phyloP scores from a whole-genome alignment of 78 protist species.

The Cyanophora paradoxa region DNA sequence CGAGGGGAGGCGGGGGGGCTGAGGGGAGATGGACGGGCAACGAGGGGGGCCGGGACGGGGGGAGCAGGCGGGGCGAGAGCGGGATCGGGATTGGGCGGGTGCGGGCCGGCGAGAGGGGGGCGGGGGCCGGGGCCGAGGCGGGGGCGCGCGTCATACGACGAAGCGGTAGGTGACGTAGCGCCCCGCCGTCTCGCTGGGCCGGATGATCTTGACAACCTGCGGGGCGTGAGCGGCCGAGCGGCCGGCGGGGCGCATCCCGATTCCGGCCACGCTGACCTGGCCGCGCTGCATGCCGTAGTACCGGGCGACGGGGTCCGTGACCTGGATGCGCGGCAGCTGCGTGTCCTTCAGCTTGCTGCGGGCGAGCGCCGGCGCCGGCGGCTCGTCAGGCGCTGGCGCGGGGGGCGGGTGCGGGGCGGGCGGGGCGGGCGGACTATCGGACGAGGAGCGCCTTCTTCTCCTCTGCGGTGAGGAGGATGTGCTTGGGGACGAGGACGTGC shows the following conservation, averaged over 20 bases:
- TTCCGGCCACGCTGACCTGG: background rate
- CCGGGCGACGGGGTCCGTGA: slow-evolving; percentile 77
- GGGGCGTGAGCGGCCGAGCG: slow-evolving; percentile 44
- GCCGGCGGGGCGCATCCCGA: background rate
- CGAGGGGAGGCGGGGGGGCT: too few relatives aligned
- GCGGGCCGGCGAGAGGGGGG: too few relatives aligned
- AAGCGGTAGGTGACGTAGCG: slow-evolving; percentile 83
- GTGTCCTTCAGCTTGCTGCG: slow-evolving; percentile 62
- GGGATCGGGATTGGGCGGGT: too few relatives aligned
- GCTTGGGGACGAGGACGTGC: slow-evolving; percentile 86
- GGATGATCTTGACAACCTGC: slow-evolving; percentile 76
- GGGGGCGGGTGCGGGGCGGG: background rate
- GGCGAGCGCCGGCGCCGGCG: background rate
- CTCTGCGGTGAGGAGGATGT: slow-evolving; percentile 45
- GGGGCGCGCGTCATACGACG: slow-evolving; percentile 44
- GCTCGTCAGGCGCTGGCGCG: background rate
- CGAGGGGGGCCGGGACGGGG: too few relatives aligned
- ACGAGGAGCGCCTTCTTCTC: slow-evolving; percentile 44
- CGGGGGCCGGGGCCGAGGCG: too few relatives aligned
- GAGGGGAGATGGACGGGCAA: too few relatives aligned
- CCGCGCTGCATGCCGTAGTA: slow-evolving; percentile 71
- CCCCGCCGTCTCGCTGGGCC: slow-evolving; percentile 92
- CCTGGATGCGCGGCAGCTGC: slow-evolving; percentile 85
- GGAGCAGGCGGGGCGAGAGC: too few relatives aligned
- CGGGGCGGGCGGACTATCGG: slow-evolving; percentile 30